phyloP scores from a whole-genome alignment of 116 monocot genomes.

The Cymodocea nodosa region DNA sequence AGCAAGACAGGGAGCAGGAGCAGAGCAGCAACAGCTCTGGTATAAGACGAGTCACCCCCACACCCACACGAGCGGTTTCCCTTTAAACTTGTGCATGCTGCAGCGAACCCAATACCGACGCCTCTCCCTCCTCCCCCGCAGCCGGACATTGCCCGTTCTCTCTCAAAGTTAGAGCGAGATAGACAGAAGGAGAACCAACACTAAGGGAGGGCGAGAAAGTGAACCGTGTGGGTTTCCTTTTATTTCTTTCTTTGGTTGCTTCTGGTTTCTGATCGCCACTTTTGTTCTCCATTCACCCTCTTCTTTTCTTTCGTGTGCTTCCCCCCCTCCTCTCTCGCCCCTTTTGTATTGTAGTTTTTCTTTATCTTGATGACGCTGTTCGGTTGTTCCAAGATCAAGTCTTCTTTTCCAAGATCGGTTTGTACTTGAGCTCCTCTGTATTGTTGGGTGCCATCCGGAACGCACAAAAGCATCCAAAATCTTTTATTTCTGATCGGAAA shows the following conservation, averaged over 20 bases:
- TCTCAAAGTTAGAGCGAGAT: constrained; percentile 3
- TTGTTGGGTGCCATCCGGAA: background rate
- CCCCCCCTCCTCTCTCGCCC: background rate
- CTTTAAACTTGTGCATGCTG: constrained; percentile 2
- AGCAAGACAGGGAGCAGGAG: background rate
- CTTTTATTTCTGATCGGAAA: background rate
- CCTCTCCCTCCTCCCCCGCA: background rate
- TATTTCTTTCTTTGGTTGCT: background rate
- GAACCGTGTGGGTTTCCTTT: constrained; percentile 3
- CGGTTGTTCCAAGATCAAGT: background rate
- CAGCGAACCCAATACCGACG: constrained; percentile 3
- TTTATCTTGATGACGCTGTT: too few relatives aligned
- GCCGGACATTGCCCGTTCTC: background rate
- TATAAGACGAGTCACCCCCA: constrained; percentile 5
- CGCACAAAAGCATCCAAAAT: background rate
- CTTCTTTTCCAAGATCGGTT: background rate
- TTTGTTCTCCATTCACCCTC: background rate
- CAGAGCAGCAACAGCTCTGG: background rate
- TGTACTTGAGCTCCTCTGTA: constrained; percentile 1
- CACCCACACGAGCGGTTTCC: constrained; percentile 9
- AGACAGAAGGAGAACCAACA: background rate
- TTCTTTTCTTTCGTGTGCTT: background rate
- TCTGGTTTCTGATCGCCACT: background rate
- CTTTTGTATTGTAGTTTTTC: background rate
- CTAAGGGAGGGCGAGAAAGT: background rate